These are phyloP conservation scores for Calonectria hawksworthii DNA, from an alignment of 2,329 filamentous ascomycete genomes.

Conservation along the genomic window DNA sequence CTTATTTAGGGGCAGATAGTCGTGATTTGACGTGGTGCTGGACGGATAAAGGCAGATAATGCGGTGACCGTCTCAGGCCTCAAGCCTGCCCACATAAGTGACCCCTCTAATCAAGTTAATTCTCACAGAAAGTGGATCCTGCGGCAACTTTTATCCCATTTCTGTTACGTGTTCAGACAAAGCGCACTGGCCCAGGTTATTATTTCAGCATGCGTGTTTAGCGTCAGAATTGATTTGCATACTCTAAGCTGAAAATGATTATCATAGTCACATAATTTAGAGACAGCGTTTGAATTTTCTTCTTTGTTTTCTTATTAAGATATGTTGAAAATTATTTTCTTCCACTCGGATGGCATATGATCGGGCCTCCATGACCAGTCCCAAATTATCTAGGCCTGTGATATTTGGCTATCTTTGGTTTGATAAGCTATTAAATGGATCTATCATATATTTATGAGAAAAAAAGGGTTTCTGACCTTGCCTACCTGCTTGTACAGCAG, in stretches of 20 bases:
- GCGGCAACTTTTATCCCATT: background rate
- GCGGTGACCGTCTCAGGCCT: background rate
- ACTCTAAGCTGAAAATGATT: background rate
- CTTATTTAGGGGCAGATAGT: background rate
- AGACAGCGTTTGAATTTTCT: too few relatives aligned
- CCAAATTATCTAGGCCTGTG: background rate
- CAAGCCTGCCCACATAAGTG: background rate
- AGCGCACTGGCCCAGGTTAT: background rate
- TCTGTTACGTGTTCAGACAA: background rate
- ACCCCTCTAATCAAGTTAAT: background rate
- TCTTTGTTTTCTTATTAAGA: background rate
- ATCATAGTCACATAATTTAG: background rate
- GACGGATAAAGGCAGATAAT: background rate
- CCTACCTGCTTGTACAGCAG: background rate
- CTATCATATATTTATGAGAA: background rate
- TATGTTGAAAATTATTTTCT: background rate
- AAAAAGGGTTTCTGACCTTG: background rate
- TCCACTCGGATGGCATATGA: background rate
- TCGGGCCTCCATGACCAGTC: background rate
- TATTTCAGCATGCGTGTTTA: background rate
- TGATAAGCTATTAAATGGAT: background rate
- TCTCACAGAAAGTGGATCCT: background rate
- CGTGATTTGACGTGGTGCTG: background rate
- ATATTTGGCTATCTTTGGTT: background rate
- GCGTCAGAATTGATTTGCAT: background rate